Base-by-base conservation (phyloP, 495 filamentous ascomycete genomes). In the Talaromyces borbonicus region DNA sequence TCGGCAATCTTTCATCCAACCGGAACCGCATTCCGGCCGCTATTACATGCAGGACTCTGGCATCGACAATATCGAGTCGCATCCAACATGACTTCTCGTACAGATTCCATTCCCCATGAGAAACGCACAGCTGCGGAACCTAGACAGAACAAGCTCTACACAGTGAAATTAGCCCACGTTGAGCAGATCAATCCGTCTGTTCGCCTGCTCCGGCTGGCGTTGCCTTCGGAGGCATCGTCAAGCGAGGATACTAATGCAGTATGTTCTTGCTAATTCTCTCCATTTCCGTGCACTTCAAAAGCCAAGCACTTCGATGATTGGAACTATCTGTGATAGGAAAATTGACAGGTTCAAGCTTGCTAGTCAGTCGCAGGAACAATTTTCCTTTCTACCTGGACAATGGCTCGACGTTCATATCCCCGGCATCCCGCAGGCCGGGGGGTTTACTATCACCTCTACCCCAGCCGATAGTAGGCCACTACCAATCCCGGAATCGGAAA, bases 321-420 rank as follows among this genome's bases (percentile, higher is more conserved):
- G n/a, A n/a, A n/a, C n/a, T n/a, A n/a, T n/a, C n/a, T n/a, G n/a
- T n/a, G n/a, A n/a, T n/a, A n/a, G n/a, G n/a, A n/a, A n/a, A n/a
- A n/a, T n/a, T n/a, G n/a, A n/a, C n/a, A n/a, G n/a, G n/a, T n/a
- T 49, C 43, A 19, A 60, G 51, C 35, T 49, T 47, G 55, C 51
- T 36, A 19, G 31, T 33, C 50, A 52, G 50, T 49, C 26, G 19
- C 45, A 40, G 35, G 44, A 69, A 31, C 57, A 60, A 23, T 63
- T 71, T 29, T 57, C 58, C 14, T 92, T 90, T 61, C 66, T 81
- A 22, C 83, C 90, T 1, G 90, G 90, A 26, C 90, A 95, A 72
- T 96, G 88, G 88, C 72, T 96, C 43, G 90, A 96, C 57, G 79
- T 90, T 5, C 78, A 85, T 54, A 71, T 84, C 38, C 84, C 86